Base-by-base conservation (phyloP, 352 stramenopile species). In the Phytophthora cryptogea region DNA sequence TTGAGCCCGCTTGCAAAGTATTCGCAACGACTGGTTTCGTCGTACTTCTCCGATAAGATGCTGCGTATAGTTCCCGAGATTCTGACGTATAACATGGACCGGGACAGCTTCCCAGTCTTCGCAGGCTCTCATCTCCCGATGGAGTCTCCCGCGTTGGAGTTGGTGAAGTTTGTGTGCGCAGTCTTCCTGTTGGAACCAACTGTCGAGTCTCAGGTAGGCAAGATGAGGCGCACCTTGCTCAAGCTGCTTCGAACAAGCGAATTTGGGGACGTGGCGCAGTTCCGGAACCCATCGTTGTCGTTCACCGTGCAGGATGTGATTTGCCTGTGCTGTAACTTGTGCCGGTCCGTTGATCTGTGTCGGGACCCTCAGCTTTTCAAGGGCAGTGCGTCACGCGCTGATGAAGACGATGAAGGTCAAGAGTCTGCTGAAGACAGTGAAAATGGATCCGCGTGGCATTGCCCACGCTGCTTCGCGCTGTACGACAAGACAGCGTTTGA, bases 301-400 rank as follows among this genome's bases (percentile, higher is more conserved):
- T 98, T 99, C 59, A 85, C 98, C 8, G 74, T 99, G n/a, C 88
- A 89, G 10, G 97, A 99, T 70, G 89, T 99, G 14, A 98, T 99
- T 63, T 99, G 97, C 64, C 70, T 86, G 10, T 93, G 92, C 66
- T 99, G 97, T 75, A 97, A 98, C 48, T 78, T 97, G 52, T 98
- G 91, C 54, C 78, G 89, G 20, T 93, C 99, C 36, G 75, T 99
- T n/a, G 97, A 99, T 73, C 68, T 99, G 10, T 99, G 96, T 70
- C 89, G 94, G 20, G 92, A 98, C 65, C 84, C 88, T 32, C 85
- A 94, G 45, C 68, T 97, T 7, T 94, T 98, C 46, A 88, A 96
- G 43, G 76, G 90, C 8, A 88, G 89, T 8, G 69, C 54, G 40
- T 54, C 48, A 5, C 39, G 46, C 4, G 39, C 47, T 8, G 55